Conservation (phyloP, 768 basidiomycete genomes). For the Trametes maxima region DNA sequence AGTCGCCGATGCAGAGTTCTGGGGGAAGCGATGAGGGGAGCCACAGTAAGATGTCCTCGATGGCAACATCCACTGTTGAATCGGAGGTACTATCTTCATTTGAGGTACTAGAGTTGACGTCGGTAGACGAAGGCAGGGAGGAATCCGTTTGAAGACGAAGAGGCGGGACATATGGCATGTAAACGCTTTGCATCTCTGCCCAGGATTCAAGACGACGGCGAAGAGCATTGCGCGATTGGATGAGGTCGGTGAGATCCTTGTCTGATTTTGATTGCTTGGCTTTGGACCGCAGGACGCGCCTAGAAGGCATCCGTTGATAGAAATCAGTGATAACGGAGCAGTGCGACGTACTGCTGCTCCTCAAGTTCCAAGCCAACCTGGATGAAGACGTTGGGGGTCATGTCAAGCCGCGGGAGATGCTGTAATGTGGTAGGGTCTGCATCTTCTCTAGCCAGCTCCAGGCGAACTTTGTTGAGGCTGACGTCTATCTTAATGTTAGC, state of each 20-base stretch:
- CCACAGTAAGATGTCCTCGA: too few relatives aligned
- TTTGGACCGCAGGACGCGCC: background rate
- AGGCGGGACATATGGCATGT: constrained; percentile 18
- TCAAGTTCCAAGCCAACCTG: constrained; percentile 28
- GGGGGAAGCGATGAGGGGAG: constrained; percentile 17
- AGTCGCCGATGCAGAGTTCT: background rate
- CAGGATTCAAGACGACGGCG: constrained; percentile 10
- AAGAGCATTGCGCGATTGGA: constrained; percentile 13
- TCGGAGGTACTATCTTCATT: too few relatives aligned
- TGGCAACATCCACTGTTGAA: too few relatives aligned
- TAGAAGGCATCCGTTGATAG: too few relatives aligned
- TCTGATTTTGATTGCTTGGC: background rate
- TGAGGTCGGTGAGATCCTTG: background rate
- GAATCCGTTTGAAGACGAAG: background rate
- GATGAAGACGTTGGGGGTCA: constrained; percentile 23
- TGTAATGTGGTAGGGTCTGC: background rate
- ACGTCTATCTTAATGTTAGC: too few relatives aligned
- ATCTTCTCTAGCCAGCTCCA: constrained; percentile 16
- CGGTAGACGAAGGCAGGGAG: background rate
- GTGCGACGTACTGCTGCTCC: constrained; percentile 28
- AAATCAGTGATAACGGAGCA: too few relatives aligned
- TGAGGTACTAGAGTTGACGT: background rate
- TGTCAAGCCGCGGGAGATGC: constrained; percentile 10
- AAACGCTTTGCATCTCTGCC: constrained; percentile 16
- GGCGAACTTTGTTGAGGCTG: too few relatives aligned